A percentile compares a stretch with the other conserved stretches of the same genome.
Evolutionary conservation across 2,329 filamentous ascomycete genomes (phyloP).

Genomic region (Colletotrichum sansevieriae): DNA sequence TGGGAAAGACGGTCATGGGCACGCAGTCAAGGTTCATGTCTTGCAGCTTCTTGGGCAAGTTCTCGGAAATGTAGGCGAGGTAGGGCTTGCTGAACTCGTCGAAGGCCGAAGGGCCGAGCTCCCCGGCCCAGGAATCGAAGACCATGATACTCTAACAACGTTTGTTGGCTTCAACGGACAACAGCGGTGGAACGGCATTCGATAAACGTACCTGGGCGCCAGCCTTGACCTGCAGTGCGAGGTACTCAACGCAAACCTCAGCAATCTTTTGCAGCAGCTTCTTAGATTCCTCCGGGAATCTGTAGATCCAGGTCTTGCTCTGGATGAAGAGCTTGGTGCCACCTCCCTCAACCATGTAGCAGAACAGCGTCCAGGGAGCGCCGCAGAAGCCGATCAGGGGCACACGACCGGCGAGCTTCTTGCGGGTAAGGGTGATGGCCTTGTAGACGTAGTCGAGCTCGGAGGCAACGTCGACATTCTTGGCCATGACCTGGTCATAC

Average conservation of each 20-base stretch:
- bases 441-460: constrained; percentile 96
- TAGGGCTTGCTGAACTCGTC: constrained; percentile 89
- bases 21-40: constrained; percentile 83
- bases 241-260: constrained; percentile 93
- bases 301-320: constrained; percentile 97
- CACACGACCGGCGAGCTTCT: constrained; percentile 89
- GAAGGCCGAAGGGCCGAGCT: constrained; percentile 88
- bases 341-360: constrained; percentile 99
- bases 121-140: constrained; percentile 98
- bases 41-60: constrained; percentile 80
- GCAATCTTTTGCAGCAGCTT: constrained; percentile 90
- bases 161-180: constrained; percentile 11
- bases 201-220: constrained; percentile 79
- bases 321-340: constrained; percentile 95
- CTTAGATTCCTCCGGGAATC: constrained; percentile 84
- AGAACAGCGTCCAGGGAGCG: constrained; percentile 95
- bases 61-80: constrained; percentile 83
- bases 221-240: constrained; percentile 91
- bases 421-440: constrained; percentile 89
- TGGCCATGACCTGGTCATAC: constrained; percentile 81
- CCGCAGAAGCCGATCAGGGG: constrained; percentile 97
- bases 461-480: constrained; percentile 84
- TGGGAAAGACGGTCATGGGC: constrained; percentile 98
- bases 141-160: constrained; percentile 82
- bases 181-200: constrained; percentile 7